Evolutionary conservation across 495 filamentous ascomycete genomes (phyloP).

Genomic region (Neurospora africana): DNA sequence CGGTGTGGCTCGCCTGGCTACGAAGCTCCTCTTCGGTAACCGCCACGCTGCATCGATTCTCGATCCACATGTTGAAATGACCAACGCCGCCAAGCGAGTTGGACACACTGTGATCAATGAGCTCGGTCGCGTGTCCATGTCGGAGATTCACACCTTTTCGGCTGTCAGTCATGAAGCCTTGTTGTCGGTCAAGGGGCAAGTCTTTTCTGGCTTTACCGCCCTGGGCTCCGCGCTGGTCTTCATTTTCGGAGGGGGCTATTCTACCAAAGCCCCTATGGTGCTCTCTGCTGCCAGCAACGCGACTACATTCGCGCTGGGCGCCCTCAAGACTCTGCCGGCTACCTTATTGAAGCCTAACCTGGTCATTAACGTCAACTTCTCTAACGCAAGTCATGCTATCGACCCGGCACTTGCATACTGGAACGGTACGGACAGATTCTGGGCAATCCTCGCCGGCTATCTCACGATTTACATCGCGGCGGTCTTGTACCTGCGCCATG

Average conservation of each 20-base stretch:
- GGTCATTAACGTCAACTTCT: conserved; percentile 40
- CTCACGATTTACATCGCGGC: conserved; percentile 61
- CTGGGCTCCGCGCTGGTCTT: conserved; percentile 17
- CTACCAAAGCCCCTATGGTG: conserved; percentile 12
- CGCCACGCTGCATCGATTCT: conserved; percentile 13
- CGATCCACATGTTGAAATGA: not conserved
- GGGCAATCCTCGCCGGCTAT: conserved; percentile 77
- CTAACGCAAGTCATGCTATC: conserved; percentile 26
- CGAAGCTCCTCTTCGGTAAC: conserved; percentile 8
- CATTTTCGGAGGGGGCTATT: conserved; percentile 24
- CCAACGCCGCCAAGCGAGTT: conserved; percentile 26
- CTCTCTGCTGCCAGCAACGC: conserved; percentile 3
- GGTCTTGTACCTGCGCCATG: conserved; percentile 63
- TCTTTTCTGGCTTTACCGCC: conserved; percentile 16
- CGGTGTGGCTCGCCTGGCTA: conserved; percentile 2
- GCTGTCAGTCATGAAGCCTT: conserved; percentile 39
- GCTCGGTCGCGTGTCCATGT: conserved; percentile 25
- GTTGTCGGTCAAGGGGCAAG: conserved; percentile 24
- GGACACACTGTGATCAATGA: conserved; percentile 28
- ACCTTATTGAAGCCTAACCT: conserved; percentile 27
- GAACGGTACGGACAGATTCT: conserved; percentile 62
- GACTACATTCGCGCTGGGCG: conserved; percentile 5
- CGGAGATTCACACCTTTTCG: conserved; percentile 38
- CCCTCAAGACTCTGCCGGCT: conserved; percentile 5
- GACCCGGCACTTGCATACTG: conserved; percentile 62